Conservation (phyloP, 768 basidiomycete species). For the Russula emetica region DNA sequence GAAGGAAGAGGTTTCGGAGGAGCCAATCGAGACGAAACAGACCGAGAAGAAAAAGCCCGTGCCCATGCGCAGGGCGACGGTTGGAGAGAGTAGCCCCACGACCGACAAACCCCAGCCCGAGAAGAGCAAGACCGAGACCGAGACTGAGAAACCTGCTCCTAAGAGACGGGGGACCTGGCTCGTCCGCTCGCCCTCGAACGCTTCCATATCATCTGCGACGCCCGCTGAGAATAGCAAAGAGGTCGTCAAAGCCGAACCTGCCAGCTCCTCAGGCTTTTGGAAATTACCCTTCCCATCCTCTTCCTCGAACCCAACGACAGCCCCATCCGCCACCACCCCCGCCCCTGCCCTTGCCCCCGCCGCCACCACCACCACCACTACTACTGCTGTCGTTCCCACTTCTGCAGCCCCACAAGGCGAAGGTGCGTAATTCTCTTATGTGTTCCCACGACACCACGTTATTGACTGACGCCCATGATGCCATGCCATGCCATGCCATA, state of each 20-base stretch:
- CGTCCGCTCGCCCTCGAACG: conserved; percentile 17
- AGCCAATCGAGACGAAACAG: conserved; percentile 10
- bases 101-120: conserved; percentile 8
- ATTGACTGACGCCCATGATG: background rate
- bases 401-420: conserved; percentile 23
- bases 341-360: background rate
- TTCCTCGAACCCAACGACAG: conserved; percentile 2
- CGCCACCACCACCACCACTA: background rate
- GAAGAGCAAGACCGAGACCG: conserved; percentile 15
- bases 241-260: conserved; percentile 12
- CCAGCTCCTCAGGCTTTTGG: conserved; percentile 21
- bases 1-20: conserved; percentile 15
- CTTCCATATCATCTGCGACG: conserved; percentile 10
- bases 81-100: background rate
- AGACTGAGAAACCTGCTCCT: conserved; percentile 5
- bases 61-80: conserved; percentile 18
- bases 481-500: no score
- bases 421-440: conserved; percentile 14
- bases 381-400: conserved; percentile 2
- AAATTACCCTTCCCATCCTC: conserved; percentile 9
- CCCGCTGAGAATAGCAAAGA: conserved; percentile 15
- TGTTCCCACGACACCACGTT: background rate
- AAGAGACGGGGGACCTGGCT: conserved; percentile 24
- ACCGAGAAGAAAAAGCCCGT: conserved; percentile 14
- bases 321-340: background rate